Base-by-base conservation (phyloP, 768 basidiomycete species). In the Boletus patriciae region DNA sequence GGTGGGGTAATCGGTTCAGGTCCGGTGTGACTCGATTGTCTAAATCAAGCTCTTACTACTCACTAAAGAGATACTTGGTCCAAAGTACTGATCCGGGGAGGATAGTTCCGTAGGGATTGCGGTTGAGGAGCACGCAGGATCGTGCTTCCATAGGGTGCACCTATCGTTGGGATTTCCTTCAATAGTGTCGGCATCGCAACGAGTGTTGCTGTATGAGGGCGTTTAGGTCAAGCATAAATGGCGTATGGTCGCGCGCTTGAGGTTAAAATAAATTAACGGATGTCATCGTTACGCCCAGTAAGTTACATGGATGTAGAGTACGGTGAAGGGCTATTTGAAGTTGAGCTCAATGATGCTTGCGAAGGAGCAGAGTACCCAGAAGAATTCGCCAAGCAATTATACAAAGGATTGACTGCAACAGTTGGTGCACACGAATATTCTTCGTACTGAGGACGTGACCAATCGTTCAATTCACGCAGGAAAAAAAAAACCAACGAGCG, bases 41-140 rank as follows among this genome's bases (percentile, higher is more conserved):
- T 40, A 15, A n/a, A n/a, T 29, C 42, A 46, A 51, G 36, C 23
- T 6, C 19, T 36, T 13, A 76, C 87, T 13, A 76, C 87, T 76
- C 66, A 91, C 89, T 78, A 80, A 44, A 91, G 75, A n/a, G 86
- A 88, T 21, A 91, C 76, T 45, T 81, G 78, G 53, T 83, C 80
- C 59, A 90, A 36, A 79, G 68, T 16, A 62, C 55, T 29, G 66
- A 62, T 41, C 76, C 67, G 23, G 18, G 76, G 63, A 46, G 75
- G 70, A 70, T 79, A 78, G 21, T 36, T 34, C 6, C 41, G 41
- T 4, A 21, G 25, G 33, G 53, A 31, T 64, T 73, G 18, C 52
- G 58, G 31, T n/a, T 73, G 59, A 2, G 72, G 62, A 4, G 75
- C 66, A 41, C 67, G 68, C 40, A 89, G 67, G 8, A 73, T 66